Evolutionary conservation across 2,329 filamentous ascomycete genomes (phyloP).

Genomic region (Penicillium sp.): DNA sequence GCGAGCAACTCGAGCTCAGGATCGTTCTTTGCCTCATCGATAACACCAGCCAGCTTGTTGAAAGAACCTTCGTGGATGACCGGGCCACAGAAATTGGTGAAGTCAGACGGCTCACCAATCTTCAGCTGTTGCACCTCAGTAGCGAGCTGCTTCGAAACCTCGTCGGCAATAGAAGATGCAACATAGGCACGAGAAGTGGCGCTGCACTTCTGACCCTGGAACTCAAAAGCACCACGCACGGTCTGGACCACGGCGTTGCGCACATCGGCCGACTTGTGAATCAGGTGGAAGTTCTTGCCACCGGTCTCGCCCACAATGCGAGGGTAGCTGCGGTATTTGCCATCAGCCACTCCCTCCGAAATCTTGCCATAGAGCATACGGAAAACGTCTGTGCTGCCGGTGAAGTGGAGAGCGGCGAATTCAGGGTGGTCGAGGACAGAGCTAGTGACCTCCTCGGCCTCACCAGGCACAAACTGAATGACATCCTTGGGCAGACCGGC

Average conservation of each 20-base stretch:
- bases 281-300: slow-evolving; percentile 88
- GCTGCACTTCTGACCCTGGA: slow-evolving; percentile 88
- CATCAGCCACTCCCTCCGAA: slow-evolving; percentile 74
- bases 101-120: slow-evolving; percentile 68
- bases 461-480: slow-evolving; percentile 89
- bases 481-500: slow-evolving; percentile 86
- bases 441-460: slow-evolving; percentile 80
- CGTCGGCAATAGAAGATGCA: slow-evolving; percentile 69
- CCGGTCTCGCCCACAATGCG: slow-evolving; percentile 88
- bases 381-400: slow-evolving; percentile 89
- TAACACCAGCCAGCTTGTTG: slow-evolving; percentile 73
- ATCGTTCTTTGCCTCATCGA: slow-evolving; percentile 78
- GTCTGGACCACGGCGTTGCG: slow-evolving; percentile 78
- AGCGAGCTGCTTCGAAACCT: slow-evolving; percentile 67
- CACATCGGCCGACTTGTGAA: slow-evolving; percentile 75
- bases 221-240: slow-evolving; percentile 84
- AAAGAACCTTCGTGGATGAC: slow-evolving; percentile 82
- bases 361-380: slow-evolving; percentile 84
- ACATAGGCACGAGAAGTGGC: slow-evolving; percentile 80
- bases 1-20: slow-evolving; percentile 68
- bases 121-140: slow-evolving; percentile 69
- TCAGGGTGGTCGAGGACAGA: slow-evolving; percentile 72
- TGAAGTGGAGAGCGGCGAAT: slow-evolving; percentile 92
- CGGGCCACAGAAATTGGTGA: slow-evolving; percentile 79
- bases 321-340: slow-evolving; percentile 80